Evolutionary conservation across 495 filamentous ascomycete species (phyloP).

Genomic region (Xylaria curta): DNA sequence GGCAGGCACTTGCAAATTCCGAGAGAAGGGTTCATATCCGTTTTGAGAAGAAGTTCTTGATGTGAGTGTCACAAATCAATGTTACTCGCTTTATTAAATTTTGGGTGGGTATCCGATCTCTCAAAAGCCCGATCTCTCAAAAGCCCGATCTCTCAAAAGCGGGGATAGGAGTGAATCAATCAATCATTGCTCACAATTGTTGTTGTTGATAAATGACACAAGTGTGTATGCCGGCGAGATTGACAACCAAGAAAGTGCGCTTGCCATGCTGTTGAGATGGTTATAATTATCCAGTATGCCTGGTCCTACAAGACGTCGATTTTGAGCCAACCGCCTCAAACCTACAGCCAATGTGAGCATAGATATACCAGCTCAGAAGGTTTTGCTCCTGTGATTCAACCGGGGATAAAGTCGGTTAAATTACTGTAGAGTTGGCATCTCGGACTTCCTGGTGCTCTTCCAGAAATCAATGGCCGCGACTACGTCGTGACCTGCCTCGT

Average conservation of each 20-base stretch:
- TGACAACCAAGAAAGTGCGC: constrained; percentile 21
- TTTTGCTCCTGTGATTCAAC: constrained; percentile 2
- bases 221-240: constrained; percentile 22
- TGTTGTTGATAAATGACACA: constrained; percentile 15
- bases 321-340: constrained; percentile 17
- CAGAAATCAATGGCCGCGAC: constrained; percentile 97
- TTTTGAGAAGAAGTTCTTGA: neutral
- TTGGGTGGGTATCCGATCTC: constrained; percentile 5
- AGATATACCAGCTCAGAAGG: constrained; percentile 19
- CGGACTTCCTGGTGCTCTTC: constrained; percentile 64
- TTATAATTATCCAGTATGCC: constrained; percentile 30
- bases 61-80: constrained; percentile 5
- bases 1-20: constrained; percentile 9
- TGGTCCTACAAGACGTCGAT: constrained; percentile 25
- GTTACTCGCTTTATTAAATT: constrained; percentile 12
- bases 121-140: no score
- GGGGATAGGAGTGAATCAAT: neutral
- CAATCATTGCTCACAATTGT: constrained; percentile 12
- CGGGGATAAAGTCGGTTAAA: neutral
- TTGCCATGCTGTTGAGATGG: constrained; percentile 25
- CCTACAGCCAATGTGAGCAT: constrained; percentile 13
- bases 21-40: constrained; percentile 1
- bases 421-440: constrained; percentile 31
- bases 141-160: constrained; percentile 5
- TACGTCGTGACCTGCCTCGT: constrained; percentile 92